A percentile compares a stretch with the other conserved stretches of the same genome.
Evolutionary conservation across 2,329 filamentous ascomycete species (phyloP).

Genomic region (Alternaria arborescens): DNA sequence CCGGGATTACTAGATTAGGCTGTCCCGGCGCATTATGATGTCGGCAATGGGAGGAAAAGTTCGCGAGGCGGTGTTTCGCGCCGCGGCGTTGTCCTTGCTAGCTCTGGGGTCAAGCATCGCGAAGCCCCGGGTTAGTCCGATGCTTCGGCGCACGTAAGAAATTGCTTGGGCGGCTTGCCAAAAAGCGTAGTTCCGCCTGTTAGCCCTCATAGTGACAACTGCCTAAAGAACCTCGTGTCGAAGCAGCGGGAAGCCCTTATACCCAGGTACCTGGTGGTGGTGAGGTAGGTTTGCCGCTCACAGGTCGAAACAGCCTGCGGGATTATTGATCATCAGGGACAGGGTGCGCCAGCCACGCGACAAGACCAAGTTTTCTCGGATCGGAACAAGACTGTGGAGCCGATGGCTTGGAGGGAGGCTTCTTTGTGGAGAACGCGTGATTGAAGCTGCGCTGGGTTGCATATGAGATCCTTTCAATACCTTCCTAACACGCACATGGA

Average conservation of each 20-base stretch:
- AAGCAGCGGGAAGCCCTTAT: background rate
- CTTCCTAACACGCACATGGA: background rate
- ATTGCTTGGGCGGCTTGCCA: conserved; percentile 17
- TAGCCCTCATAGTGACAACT: background rate
- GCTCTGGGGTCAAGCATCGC: background rate
- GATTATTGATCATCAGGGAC: conserved; percentile 8
- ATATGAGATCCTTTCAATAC: background rate
- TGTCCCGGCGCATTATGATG: conserved; percentile 14
- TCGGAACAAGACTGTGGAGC: conserved; percentile 10
- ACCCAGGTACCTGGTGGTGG: conserved; percentile 2
- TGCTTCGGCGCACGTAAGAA: conserved; percentile 8
- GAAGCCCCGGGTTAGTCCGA: conserved; percentile 12
- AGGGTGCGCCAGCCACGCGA: conserved; percentile 6
- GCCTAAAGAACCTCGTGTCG: background rate
- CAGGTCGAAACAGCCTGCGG: background rate
- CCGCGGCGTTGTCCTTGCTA: background rate
- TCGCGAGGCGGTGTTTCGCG: conserved; percentile 3
- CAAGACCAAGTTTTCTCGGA: conserved; percentile 1
- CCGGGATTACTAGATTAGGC: conserved; percentile 10
- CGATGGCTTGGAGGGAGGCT: background rate
- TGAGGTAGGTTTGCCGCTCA: background rate
- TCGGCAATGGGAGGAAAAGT: conserved; percentile 3
- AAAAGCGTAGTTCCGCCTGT: conserved; percentile 13
- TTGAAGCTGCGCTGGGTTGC: background rate
- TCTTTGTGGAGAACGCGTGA: conserved; percentile 13